A percentile compares a stretch with the other conserved stretches of the same genome.
Evolutionary conservation across 139 green algal genomes (phyloP).

Genomic region (Coelastrella sp.): DNA sequence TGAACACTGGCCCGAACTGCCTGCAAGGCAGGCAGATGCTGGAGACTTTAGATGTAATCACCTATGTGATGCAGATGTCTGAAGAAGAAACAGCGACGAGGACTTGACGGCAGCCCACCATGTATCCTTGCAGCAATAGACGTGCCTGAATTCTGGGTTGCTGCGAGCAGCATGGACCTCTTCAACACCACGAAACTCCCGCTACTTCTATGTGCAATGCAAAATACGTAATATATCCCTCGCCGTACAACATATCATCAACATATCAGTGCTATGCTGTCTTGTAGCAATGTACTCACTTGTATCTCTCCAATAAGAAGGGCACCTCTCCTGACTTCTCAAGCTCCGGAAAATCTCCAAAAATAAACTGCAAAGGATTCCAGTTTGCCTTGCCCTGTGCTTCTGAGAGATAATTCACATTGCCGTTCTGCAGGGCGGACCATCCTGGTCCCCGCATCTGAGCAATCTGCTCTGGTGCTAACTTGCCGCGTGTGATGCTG

Average conservation of each 20-base stretch:
- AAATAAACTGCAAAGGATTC: constrained; percentile 7
- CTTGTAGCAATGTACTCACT: not conserved
- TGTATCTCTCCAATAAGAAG: constrained; percentile 21
- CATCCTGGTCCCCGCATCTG: constrained; percentile 6
- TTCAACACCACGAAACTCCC: too few relatives aligned
- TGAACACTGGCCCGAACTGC: constrained; percentile 34
- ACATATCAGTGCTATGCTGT: not conserved
- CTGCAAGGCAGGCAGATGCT: not conserved
- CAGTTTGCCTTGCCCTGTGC: not conserved
- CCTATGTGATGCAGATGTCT: not conserved
- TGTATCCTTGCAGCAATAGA: too few relatives aligned
- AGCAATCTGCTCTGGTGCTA: not conserved
- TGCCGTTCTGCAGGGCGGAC: constrained; percentile 9
- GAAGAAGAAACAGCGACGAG: not conserved
- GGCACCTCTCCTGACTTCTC: constrained; percentile 14
- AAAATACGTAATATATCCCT: too few relatives aligned
- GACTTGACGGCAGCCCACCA: not conserved
- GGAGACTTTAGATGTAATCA: not conserved
- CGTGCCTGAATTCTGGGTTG: too few relatives aligned
- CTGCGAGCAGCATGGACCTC: too few relatives aligned
- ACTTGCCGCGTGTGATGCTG: not conserved
- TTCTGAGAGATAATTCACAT: not conserved
- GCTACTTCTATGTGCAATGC: too few relatives aligned
- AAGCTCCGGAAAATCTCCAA: constrained; percentile 22
- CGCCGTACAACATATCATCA: too few relatives aligned